Evolutionary conservation across 768 basidiomycete species (phyloP).

Genomic region (Psilocybe tampanensis): DNA sequence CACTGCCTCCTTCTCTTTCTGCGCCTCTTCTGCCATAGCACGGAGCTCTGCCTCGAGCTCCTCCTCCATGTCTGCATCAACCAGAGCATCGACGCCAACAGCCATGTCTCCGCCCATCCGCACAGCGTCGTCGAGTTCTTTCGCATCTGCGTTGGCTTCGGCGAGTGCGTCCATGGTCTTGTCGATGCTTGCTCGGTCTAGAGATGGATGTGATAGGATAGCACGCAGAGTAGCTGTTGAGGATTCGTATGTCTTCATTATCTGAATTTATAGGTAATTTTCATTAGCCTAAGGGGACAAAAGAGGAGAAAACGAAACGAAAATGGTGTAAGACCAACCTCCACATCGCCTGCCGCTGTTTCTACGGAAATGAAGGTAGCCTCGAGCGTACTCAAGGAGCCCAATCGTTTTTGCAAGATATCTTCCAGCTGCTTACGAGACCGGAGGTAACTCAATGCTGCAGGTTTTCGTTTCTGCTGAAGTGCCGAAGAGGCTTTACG

Average conservation of each 20-base stretch:
- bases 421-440: constrained; percentile 83
- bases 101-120: constrained; percentile 66
- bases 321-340: constrained; percentile 48
- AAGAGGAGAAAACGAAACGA: not conserved
- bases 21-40: constrained; percentile 46
- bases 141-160: constrained; percentile 79
- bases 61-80: constrained; percentile 36
- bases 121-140: constrained; percentile 81
- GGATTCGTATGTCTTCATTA: constrained; percentile 84
- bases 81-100: constrained; percentile 49
- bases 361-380: constrained; percentile 82
- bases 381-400: constrained; percentile 73
- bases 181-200: constrained; percentile 80
- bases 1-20: constrained; percentile 13
- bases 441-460: constrained; percentile 78
- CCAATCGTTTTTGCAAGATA: constrained; percentile 71
- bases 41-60: constrained; percentile 65
- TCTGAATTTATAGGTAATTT: constrained; percentile 43
- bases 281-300: not conserved
- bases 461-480: constrained; percentile 66
- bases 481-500: constrained; percentile 67
- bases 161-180: constrained; percentile 88
- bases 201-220: constrained; percentile 78
- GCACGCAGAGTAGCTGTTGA: constrained; percentile 77
- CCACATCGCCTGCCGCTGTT: constrained; percentile 85